A percentile compares a stretch with the other conserved stretches of the same genome.
Conservation (phyloP, 2,329 filamentous ascomycete species). For the Didymellaceae sp. region DNA sequence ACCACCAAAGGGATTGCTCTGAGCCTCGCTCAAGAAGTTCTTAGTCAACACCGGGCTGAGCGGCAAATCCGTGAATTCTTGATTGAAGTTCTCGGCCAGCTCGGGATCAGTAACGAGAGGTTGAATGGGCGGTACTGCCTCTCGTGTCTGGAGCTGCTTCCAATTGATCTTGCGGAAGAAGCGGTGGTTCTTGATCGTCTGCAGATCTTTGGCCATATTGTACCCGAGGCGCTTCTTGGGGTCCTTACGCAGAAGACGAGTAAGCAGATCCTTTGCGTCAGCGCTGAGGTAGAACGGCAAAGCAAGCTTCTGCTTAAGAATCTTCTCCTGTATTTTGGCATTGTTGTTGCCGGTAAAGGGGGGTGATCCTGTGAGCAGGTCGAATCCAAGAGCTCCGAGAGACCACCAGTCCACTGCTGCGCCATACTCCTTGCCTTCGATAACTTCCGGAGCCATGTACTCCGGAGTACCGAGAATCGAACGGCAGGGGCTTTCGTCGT, state of each 20-base stretch:
- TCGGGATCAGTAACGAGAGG: slow-evolving; percentile 95
- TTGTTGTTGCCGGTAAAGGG: slow-evolving; percentile 92
- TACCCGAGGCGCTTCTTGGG: slow-evolving; percentile 87
- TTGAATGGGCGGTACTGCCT: slow-evolving; percentile 86
- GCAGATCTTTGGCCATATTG: slow-evolving; percentile 87
- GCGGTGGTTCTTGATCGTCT: slow-evolving; percentile 85
- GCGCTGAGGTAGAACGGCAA: slow-evolving; percentile 89
- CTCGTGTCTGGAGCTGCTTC: slow-evolving; percentile 81
- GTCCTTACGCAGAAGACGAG: slow-evolving; percentile 87
- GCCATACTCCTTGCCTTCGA: slow-evolving; percentile 86
- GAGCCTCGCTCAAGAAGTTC: slow-evolving; percentile 36
- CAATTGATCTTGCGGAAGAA: slow-evolving; percentile 99
- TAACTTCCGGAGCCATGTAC: slow-evolving; percentile 98
- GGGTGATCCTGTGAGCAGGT: slow-evolving; percentile 89
- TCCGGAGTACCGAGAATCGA: slow-evolving; percentile 94
- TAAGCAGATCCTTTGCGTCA: slow-evolving; percentile 93
- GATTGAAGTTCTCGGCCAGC: slow-evolving; percentile 92
- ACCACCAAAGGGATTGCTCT: slow-evolving; percentile 59
- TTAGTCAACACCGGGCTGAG: slow-evolving; percentile 70
- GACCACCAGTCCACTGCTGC: slow-evolving; percentile 99
- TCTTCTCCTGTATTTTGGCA: slow-evolving; percentile 94
- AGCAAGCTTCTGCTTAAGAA: slow-evolving; percentile 87
- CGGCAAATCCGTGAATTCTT: slow-evolving; percentile 87
- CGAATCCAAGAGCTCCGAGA: slow-evolving; percentile 88
- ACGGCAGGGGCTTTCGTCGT: slow-evolving; percentile 75